Evolutionary conservation across 2,329 filamentous ascomycete genomes (phyloP), one percentile per base, ranked within the genome.

Genomic region (Aspergillus tamarii): DNA sequence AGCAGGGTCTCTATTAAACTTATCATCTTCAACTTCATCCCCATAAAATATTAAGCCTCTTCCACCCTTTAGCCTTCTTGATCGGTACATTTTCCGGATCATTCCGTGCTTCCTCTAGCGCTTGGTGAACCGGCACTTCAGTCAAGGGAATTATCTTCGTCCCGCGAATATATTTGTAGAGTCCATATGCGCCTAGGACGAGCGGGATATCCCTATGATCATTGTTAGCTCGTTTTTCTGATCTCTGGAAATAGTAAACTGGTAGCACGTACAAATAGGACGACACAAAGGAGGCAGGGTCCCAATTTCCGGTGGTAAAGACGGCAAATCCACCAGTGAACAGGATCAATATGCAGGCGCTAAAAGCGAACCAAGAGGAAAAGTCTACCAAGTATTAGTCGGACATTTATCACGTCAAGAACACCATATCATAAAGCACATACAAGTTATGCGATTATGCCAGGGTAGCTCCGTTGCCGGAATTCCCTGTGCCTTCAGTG

Each of bases 261-360:
- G 45, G 36, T 4, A 23, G 2, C 0, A 90, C 80, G 78, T 83
- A 89, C 84, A 90, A 70, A 65, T 90, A 90, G 0, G 86, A 84
- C 0, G 87, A 88, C 1, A 89, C 83, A 67, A 90, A 90, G 1
- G 76, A 79, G 23, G 82, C 82, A 0, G 85, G 71, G 61, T 84
- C 79, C 87, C 87, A 89, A 62, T 86, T 84, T 2, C 87, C 87
- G 41, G 76, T 77, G 1, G 86, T 87, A 63, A 90, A 90, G 4
- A 87, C 85, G 2, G 80, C 45, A 68, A 93, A 93, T 0, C 90
- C 90, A 43, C 87, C 86, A 4, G 91, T 93, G 46, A 93, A 81
- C 4, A 93, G 78, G 64, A 92, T 89, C 46, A 90, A 75, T 32
- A 88, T 79, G 71, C 84, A 87, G 66, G 89, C 85, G 64, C 82